Base-by-base conservation (phyloP, 805 yeast species). In the Debaryomyces castellii region DNA sequence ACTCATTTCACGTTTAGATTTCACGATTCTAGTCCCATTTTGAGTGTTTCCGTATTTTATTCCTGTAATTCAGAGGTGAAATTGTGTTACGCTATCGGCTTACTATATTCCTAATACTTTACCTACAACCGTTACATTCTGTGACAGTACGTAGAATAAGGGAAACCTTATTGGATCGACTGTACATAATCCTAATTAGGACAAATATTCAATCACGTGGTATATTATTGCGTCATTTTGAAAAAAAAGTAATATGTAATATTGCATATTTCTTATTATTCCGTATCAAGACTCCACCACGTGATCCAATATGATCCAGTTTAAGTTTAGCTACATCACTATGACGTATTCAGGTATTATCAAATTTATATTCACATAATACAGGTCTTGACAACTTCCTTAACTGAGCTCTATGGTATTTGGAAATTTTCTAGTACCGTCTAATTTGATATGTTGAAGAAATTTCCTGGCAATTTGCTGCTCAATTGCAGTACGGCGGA, bases 241-340 rank as follows among this genome's bases (percentile, higher is more conserved):
- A 30, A 16, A 5, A 14, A 30, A 30, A 30, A 14, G 17, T 7
- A 30, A 14, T 30, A 30, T 30, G 34, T 30, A 30, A 30, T 16
- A 8, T 16, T 30, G 20, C 34, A 5, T 30, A 30, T n/a, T n/a
- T 30, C 7, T 30, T 30, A 16, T 30, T 30, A 16, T 30, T 30
- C 34, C 34, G 34, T 16, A 30, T 16, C 5, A 17, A 14, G 6
- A 16, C 5, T 14, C 38, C 18, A 18, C 24, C 24, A 21, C 24
- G 38, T 20, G 38, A 35, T 2, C 11, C 9, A 20, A 9, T 20
- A 16, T 32, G 10, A 16, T 20, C 24, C 24, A 24, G 16, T 11
- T 20, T 10, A 18, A 11, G 24, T 9, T 10, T 14, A 35, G 20
- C 5, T 42, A 42, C 45, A 42, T 42, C 45, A 42, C 39, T 36